Conservation (phyloP, 2,329 filamentous ascomycete species). For the Grosmannia huntii region DNA sequence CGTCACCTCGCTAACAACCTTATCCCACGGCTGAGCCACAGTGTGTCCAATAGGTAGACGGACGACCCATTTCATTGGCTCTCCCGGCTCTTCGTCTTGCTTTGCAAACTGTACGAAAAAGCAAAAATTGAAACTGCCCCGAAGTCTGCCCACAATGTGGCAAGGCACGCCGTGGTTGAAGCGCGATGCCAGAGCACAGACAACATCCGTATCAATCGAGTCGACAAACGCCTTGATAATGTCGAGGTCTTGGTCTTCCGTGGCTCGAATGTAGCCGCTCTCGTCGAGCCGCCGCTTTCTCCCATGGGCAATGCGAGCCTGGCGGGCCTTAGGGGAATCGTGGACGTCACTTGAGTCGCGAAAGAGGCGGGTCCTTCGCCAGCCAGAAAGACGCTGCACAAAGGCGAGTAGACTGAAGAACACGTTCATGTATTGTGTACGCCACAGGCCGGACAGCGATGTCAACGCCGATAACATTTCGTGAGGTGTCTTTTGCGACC, state of each 20-base stretch:
- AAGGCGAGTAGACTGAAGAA: background rate
- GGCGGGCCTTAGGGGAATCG: background rate
- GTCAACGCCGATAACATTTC: background rate
- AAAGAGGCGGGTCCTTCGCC: background rate
- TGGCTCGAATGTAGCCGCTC: constrained; percentile 1
- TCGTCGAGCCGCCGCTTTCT: constrained; percentile 2
- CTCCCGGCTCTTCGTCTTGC: background rate
- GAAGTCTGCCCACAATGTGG: background rate
- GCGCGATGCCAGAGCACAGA: constrained; percentile 3
- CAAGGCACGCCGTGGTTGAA: constrained; percentile 1
- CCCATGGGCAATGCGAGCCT: background rate
- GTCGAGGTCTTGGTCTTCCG: constrained; percentile 1
- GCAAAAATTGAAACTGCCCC: constrained; percentile 5
- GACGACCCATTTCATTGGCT: background rate
- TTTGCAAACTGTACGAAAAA: constrained; percentile 2
- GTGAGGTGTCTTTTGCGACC: background rate
- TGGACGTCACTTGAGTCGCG: constrained; percentile 1
- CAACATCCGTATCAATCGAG: constrained; percentile 2
- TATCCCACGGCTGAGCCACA: background rate
- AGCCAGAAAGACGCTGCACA: background rate
- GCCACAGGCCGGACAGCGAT: background rate
- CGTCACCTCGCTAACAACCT: background rate
- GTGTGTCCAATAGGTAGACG: background rate
- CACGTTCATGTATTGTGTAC: background rate
- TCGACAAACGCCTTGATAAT: constrained; percentile 1